Evolutionary conservation across 2,329 filamentous ascomycete genomes (phyloP).

Genomic region (Aspergillus tanneri): DNA sequence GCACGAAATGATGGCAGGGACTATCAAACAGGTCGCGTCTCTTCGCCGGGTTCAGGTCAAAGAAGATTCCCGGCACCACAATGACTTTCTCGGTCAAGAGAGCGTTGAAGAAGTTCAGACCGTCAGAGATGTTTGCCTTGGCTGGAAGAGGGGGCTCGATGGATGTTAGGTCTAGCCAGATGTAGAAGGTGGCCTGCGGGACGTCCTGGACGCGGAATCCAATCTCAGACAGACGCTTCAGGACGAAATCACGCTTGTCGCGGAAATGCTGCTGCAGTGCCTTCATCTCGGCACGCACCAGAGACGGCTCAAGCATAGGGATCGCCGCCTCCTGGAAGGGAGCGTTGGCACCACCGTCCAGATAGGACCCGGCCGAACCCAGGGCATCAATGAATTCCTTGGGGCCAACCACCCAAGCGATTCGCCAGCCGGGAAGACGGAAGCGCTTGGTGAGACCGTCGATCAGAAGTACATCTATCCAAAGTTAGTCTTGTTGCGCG

Average conservation of each 20-base stretch:
- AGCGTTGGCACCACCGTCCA: conserved; percentile 91
- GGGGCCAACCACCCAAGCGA: conserved; percentile 92
- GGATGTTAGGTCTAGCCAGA: conserved; percentile 66
- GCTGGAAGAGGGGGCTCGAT: conserved; percentile 55
- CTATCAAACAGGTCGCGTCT: conserved; percentile 89
- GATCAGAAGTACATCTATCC: conserved; percentile 78
- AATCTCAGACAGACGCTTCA: conserved; percentile 75
- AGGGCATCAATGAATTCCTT: conserved; percentile 96
- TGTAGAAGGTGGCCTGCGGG: conserved; percentile 91
- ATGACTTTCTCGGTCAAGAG: conserved; percentile 93
- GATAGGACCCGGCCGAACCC: conserved; percentile 86
- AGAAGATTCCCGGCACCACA: conserved; percentile 96
- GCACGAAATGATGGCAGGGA: conserved; percentile 89
- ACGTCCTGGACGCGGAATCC: conserved; percentile 82
- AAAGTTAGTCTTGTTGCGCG: conserved; percentile 10
- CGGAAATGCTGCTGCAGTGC: conserved; percentile 87
- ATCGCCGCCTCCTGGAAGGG: conserved; percentile 94
- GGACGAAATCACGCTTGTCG: conserved; percentile 88
- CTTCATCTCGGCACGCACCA: conserved; percentile 82
- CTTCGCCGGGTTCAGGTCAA: conserved; percentile 88
- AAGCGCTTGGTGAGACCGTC: conserved; percentile 97
- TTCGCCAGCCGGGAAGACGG: conserved; percentile 91
- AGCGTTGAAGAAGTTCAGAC: conserved; percentile 94
- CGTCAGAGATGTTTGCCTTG: conserved; percentile 74
- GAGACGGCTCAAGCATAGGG: conserved; percentile 82